Evolutionary conservation across 768 basidiomycete species (phyloP).

Genomic region (Tephrocybe sp.): DNA sequence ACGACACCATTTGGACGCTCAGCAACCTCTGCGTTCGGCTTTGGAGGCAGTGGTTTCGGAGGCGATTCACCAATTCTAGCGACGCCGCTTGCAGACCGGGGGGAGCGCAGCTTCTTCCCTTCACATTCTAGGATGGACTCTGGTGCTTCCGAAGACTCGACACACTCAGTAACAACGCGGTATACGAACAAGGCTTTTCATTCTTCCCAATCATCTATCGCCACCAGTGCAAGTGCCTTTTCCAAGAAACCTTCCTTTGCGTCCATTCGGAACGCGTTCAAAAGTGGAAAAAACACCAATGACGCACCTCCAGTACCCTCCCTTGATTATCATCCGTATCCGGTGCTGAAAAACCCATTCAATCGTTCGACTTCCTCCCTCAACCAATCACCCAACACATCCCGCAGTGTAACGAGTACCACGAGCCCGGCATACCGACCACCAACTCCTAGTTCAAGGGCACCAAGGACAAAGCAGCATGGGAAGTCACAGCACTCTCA

Average conservation of each 20-base stretch:
- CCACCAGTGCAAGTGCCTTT: constrained; percentile 53
- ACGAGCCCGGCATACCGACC: constrained; percentile 58
- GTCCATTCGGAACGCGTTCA: constrained; percentile 85
- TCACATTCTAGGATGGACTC: constrained; percentile 78
- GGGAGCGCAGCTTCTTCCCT: constrained; percentile 60
- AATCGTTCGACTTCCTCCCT: constrained; percentile 80
- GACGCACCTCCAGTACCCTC: constrained; percentile 78
- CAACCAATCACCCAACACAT: constrained; percentile 40
- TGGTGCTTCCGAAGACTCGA: constrained; percentile 73
- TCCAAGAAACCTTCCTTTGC: constrained; percentile 84
- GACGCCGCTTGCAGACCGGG: constrained; percentile 50
- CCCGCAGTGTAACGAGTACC: constrained; percentile 37
- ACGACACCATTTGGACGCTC: constrained; percentile 72
- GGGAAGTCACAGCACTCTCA: constrained; percentile 79
- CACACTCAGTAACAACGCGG: constrained; percentile 54
- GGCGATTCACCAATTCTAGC: constrained; percentile 64
- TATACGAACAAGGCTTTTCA: constrained; percentile 61
- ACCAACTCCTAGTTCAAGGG: constrained; percentile 53
- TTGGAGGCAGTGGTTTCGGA: constrained; percentile 44
- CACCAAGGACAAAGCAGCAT: constrained; percentile 52
- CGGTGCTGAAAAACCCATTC: constrained; percentile 77
- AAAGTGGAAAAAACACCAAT: constrained; percentile 52
- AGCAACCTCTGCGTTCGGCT: constrained; percentile 40
- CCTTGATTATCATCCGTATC: constrained; percentile 65
- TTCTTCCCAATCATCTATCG: constrained; percentile 69